phyloP scores from a whole-genome alignment of 495 filamentous ascomycete genomes.

The Aspergillus bridgeri region DNA sequence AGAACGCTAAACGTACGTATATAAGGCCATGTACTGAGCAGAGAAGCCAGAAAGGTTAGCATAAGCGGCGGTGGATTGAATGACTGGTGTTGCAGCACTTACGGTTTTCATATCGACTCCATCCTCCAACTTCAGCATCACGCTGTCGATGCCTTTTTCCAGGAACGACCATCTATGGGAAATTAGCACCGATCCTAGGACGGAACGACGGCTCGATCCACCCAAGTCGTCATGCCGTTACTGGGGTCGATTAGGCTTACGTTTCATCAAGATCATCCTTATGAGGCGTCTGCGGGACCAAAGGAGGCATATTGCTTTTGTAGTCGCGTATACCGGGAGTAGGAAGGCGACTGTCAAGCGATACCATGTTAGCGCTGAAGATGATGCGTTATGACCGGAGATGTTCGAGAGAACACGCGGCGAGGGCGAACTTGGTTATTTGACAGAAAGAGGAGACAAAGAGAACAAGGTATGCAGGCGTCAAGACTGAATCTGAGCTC shows the following conservation, averaged over 20 bases:
- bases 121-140: conserved; percentile 87
- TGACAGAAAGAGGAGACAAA: not conserved
- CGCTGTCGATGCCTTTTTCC: conserved; percentile 79
- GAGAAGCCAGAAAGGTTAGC: conserved; percentile 6
- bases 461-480: not conserved
- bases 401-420: not conserved
- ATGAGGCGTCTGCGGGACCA: conserved; percentile 54
- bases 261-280: conserved; percentile 82
- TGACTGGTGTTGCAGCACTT: conserved; percentile 30
- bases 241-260: conserved; percentile 46
- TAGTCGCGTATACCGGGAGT: conserved; percentile 10
- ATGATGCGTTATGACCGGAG: not conserved
- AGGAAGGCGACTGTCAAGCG: conserved; percentile 3
- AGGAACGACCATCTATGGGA: conserved; percentile 77
- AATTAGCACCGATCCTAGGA: conserved; percentile 12
- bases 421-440: not conserved
- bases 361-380: conserved; percentile 4
- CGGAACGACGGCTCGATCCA: not conserved
- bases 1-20: conserved; percentile 63
- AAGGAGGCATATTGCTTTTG: conserved; percentile 32
- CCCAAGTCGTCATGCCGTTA: not conserved
- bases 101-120: conserved; percentile 90
- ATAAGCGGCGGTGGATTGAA: not conserved
- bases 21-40: conserved; percentile 88
- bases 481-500: no score